Base-by-base conservation (phyloP, 768 basidiomycete species). In the Rhodotorula babjevae region DNA sequence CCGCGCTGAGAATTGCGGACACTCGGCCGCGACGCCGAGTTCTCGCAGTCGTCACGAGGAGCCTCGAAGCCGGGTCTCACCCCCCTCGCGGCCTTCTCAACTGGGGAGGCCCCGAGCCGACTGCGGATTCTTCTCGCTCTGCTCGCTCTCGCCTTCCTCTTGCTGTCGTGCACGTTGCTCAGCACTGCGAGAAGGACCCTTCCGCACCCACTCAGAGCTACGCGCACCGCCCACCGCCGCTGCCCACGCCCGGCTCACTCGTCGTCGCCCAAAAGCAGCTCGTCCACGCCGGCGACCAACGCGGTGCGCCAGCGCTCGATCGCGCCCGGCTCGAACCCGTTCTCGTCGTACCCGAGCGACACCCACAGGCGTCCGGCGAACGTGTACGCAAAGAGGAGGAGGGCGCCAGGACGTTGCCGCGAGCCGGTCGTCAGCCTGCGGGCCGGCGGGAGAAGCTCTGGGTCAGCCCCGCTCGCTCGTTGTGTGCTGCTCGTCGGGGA, bases 271-370 rank as follows among this genome's bases (percentile, higher is more conserved):
- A 83, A 73, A 71, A 92, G 79, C 68, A 89, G 85, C 75, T 89
- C 87, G 49, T 87, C 84, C 6, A 89, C 84, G 31, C 84, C 84
- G 0, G 77, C 78, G 59, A 87, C 75, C 16, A 89, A 81, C 74
- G 87, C 86, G 31, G 80, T 78, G 90, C 91, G 92, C 82, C 90
- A 92, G 40, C 74, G 73, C 63, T 87, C 84, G 36, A 91, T 86
- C 8, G 83, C 82, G 2, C 84, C 86, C 53, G 84, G 82, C 42
- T 88, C 85, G 78, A 90, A 91, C 0, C 89, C 90, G 78, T 89
- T 89, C 74, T 85, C 83, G 78, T 92, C 91, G 79, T 90, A 91
- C 0, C 90, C 89, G 44, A 92, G 83, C 74, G 88, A 90, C 49
- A 92, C 78, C 89, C 89, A 92, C 27, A 93, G 80, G 80, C 87